phyloP scores from a whole-genome alignment of 1,284 basidiomycete genomes.

The Trametes hirsuta region DNA sequence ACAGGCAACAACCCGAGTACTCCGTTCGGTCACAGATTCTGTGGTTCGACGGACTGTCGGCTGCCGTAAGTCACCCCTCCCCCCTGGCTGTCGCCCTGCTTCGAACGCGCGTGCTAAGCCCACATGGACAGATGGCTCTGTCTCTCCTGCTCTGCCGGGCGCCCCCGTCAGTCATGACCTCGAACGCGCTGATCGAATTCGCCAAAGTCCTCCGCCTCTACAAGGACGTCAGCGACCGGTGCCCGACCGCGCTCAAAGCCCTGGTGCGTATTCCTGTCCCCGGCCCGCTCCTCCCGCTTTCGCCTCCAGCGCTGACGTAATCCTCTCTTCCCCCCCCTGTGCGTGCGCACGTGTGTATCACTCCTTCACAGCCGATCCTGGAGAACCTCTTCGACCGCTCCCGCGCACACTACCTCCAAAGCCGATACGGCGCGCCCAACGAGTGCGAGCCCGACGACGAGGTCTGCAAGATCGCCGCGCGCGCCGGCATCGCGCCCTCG shows the following conservation, averaged over 20 bases:
- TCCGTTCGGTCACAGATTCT: constrained; percentile 59
- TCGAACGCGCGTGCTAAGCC: constrained; percentile 11
- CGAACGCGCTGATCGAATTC: constrained; percentile 62
- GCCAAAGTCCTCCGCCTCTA: constrained; percentile 64
- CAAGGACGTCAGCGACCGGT: constrained; percentile 54
- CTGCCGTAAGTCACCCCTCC: constrained; percentile 47
- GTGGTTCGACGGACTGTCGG: constrained; percentile 70
- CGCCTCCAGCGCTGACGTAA: not conserved
- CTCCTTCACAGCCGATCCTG: constrained; percentile 24
- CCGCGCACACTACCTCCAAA: constrained; percentile 29
- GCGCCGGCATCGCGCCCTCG: constrained; percentile 21
- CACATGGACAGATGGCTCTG: constrained; percentile 55
- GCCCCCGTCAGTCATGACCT: constrained; percentile 59
- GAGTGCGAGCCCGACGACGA: constrained; percentile 28
- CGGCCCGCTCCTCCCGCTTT: not conserved
- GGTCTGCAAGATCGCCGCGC: constrained; percentile 29
- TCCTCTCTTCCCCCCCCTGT: not conserved
- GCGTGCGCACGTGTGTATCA: not conserved
- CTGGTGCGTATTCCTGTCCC: constrained; percentile 46
- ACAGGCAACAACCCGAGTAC: constrained; percentile 52
- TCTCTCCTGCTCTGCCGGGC: constrained; percentile 68
- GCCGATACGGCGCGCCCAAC: constrained; percentile 27
- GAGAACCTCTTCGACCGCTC: constrained; percentile 29
- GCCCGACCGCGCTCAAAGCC: constrained; percentile 60
- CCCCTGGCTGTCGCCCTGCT: constrained; percentile 3